Evolutionary conservation across 768 basidiomycete species (phyloP).

Genomic region (Suillus tomentosus): DNA sequence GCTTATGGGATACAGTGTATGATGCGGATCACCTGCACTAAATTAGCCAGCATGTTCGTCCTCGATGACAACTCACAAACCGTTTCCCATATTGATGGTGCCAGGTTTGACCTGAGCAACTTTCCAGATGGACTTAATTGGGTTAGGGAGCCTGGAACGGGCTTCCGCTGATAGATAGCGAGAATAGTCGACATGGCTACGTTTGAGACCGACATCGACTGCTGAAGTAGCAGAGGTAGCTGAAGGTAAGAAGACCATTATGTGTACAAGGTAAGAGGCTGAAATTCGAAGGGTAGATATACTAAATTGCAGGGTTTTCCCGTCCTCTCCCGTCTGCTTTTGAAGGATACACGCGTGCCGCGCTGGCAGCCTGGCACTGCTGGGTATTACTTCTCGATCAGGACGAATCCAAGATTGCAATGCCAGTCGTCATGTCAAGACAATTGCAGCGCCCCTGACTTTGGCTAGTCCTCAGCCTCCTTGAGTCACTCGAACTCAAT

Average conservation of each 20-base stretch:
- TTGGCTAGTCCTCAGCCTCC: constrained; percentile 4
- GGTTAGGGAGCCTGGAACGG: constrained; percentile 35
- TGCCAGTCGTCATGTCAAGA: not conserved
- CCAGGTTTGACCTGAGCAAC: constrained; percentile 35
- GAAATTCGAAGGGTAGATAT: not conserved
- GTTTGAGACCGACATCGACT: constrained; percentile 22
- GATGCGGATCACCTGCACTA: constrained; percentile 35
- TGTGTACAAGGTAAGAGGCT: not conserved
- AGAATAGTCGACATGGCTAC: constrained; percentile 30
- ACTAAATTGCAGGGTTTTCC: not conserved
- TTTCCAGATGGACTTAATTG: constrained; percentile 41
- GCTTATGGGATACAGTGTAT: constrained; percentile 34
- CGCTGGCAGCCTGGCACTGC: not conserved
- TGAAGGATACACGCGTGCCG: not conserved
- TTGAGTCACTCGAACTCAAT: not conserved
- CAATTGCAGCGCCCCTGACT: not conserved
- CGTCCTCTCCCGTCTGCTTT: not conserved
- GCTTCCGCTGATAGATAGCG: constrained; percentile 39
- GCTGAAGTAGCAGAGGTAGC: constrained; percentile 15
- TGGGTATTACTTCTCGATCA: not conserved
- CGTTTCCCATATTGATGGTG: constrained; percentile 41
- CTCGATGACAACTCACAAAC: constrained; percentile 17
- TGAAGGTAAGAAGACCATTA: constrained; percentile 32
- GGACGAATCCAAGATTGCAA: not conserved
- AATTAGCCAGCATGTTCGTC: not conserved